phyloP scores from a whole-genome alignment of 2,329 filamentous ascomycete species.

The Xylariaceae sp. region DNA sequence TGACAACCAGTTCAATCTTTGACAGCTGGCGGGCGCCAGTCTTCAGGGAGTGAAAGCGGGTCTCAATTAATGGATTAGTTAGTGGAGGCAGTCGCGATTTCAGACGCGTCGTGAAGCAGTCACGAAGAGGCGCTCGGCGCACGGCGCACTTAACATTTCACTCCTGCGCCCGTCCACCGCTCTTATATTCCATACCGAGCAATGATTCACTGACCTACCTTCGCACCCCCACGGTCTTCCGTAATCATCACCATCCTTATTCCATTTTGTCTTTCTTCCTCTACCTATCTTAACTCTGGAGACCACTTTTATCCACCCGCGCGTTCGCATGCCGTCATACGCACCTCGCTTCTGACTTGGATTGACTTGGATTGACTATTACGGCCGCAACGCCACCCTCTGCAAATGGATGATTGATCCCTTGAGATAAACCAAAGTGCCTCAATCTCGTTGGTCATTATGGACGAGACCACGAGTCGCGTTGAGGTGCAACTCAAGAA shows the following conservation, averaged over 20 bases:
- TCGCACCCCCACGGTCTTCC: background rate
- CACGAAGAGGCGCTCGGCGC: no score
- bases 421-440: background rate
- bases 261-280: background rate
- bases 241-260: background rate
- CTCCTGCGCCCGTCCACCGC: no score
- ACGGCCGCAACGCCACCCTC: background rate
- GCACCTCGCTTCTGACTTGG: background rate
- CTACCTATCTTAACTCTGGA: background rate
- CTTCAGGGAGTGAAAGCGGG: background rate
- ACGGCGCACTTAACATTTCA: no score
- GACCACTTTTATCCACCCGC: background rate
- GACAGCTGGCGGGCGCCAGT: background rate
- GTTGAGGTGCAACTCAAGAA: slow-evolving; percentile 40
- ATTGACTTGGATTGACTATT: background rate
- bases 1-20: no score
- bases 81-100: slow-evolving; percentile 15
- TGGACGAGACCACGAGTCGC: slow-evolving; percentile 40
- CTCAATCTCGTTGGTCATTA: slow-evolving; percentile 33
- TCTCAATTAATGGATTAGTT: background rate
- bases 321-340: background rate
- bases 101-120: slow-evolving; percentile 7
- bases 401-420: slow-evolving; percentile 8
- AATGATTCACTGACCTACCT: background rate
- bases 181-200: no score